Conservation (phyloP, 768 basidiomycete genomes). For the Boletus insuetus region DNA sequence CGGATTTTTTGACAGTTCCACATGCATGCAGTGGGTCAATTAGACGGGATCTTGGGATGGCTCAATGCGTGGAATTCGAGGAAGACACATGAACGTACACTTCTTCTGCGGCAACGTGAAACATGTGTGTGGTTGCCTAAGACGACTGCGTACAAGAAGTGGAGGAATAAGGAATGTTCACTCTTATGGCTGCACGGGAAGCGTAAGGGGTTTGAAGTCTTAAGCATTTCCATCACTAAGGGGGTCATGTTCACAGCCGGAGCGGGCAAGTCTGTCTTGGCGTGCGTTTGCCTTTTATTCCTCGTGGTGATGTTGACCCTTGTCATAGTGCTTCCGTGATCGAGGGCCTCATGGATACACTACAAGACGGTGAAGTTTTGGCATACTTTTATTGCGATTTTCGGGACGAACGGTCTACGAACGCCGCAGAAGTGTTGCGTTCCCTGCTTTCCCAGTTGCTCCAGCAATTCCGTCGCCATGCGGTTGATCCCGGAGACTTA, state of each 20-base stretch:
- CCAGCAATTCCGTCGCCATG: not conserved
- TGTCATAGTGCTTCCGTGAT: slow-evolving; percentile 14
- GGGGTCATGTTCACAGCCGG: not conserved
- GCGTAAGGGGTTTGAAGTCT: not conserved
- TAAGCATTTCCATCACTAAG: not conserved
- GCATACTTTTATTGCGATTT: slow-evolving; percentile 18
- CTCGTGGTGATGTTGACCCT: not conserved
- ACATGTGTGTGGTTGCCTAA: slow-evolving; percentile 13
- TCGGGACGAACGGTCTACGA: slow-evolving; percentile 7
- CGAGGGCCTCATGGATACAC: not conserved
- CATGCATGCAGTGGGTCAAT: not conserved
- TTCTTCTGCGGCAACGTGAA: not conserved
- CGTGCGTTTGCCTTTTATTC: not conserved
- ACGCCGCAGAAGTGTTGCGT: slow-evolving; percentile 4
- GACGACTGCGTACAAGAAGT: not conserved
- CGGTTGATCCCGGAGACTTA: not conserved
- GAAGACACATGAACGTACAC: not conserved
- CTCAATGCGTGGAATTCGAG: slow-evolving; percentile 2
- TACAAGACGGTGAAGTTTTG: not conserved
- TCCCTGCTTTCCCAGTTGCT: slow-evolving; percentile 12
- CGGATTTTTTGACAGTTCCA: not conserved
- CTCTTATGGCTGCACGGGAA: slow-evolving; percentile 17
- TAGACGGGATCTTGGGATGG: slow-evolving; percentile 1
- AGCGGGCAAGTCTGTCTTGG: slow-evolving; percentile 15
- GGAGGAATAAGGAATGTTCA: not conserved